phyloP scores from a whole-genome alignment of 768 basidiomycete genomes.

The Auricularia heimuer region DNA sequence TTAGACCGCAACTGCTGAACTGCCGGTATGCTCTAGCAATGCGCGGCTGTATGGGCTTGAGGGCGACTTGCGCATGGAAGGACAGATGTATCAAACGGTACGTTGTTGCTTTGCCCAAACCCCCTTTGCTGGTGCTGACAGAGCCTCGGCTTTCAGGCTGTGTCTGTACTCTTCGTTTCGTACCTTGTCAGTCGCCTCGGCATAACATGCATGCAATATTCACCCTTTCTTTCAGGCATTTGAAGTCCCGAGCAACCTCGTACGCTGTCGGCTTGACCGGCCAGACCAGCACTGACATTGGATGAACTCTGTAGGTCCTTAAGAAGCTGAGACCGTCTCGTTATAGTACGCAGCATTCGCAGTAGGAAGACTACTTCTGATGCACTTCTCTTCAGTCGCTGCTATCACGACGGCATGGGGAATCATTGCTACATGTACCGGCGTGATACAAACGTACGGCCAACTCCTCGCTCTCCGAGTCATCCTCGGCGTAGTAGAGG shows the following conservation, averaged over 20 bases:
- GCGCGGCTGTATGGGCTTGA: slow-evolving; percentile 12
- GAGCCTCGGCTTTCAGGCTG: not conserved
- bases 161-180: slow-evolving; percentile 7
- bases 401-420: slow-evolving; percentile 3
- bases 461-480: slow-evolving; percentile 5
- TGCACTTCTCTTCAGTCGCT: not conserved
- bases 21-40: slow-evolving; percentile 4
- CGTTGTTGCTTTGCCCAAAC: not conserved
- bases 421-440: slow-evolving; percentile 6
- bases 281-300: not conserved
- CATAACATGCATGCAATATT: too few relatives aligned
- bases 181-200: not conserved
- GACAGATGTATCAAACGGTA: slow-evolving; percentile 7
- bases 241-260: slow-evolving; percentile 1
- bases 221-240: not conserved
- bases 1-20: not conserved
- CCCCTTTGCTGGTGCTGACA: not conserved
- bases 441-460: slow-evolving; percentile 4
- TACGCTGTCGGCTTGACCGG: not conserved
- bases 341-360: not conserved
- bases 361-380: not conserved
- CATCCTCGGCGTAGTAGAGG: slow-evolving; percentile 8
- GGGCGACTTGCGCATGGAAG: slow-evolving; percentile 6
- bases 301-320: not conserved
- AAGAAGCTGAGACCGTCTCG: slow-evolving; percentile 6